A percentile compares a stretch with the other conserved stretches of the same genome.
Conservation (phyloP, 768 basidiomycete species). For the Boletellus ananas region DNA sequence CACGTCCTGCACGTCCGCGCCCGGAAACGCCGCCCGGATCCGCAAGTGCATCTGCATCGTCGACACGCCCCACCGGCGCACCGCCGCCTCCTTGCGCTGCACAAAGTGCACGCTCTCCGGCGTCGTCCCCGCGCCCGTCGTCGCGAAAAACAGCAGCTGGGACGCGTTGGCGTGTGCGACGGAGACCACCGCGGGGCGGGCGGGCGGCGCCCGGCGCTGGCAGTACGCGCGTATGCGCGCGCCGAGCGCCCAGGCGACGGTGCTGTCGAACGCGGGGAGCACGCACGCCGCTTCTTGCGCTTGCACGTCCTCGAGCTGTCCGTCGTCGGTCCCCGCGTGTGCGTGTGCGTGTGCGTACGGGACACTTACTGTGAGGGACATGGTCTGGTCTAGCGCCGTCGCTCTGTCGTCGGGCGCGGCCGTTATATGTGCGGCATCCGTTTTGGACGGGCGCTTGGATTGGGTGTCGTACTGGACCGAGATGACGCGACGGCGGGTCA, state of each 20-base stretch:
- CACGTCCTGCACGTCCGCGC: constrained; percentile 3
- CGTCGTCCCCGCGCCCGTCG: constrained; percentile 26
- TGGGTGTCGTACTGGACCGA: too few species aligned
- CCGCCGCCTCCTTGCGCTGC: constrained; percentile 32
- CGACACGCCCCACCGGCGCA: constrained; percentile 28
- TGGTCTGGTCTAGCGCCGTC: too few species aligned
- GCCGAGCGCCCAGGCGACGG: constrained; percentile 34
- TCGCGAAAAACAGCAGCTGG: constrained; percentile 32
- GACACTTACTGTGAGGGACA: constrained; percentile 13
- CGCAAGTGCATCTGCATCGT: constrained; percentile 23
- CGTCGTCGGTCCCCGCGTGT: too few species aligned
- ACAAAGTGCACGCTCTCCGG: constrained; percentile 34
- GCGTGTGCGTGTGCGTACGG: too few species aligned
- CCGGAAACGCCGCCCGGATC: not conserved
- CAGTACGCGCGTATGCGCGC: constrained; percentile 21
- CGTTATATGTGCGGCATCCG: too few species aligned
- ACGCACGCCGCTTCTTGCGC: constrained; percentile 25
- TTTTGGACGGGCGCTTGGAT: too few species aligned
- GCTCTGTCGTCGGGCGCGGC: too few species aligned
- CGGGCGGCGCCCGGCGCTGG: constrained; percentile 10
- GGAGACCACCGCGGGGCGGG: constrained; percentile 24
- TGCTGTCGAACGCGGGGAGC: constrained; percentile 28
- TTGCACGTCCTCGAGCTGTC: constrained; percentile 18
- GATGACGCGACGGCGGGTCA: too few species aligned
- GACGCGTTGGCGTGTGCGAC: constrained; percentile 27